These are phyloP conservation scores for Nicotiana undulata DNA, from an alignment of 257 asterid genomes.

Conservation along the genomic window DNA sequence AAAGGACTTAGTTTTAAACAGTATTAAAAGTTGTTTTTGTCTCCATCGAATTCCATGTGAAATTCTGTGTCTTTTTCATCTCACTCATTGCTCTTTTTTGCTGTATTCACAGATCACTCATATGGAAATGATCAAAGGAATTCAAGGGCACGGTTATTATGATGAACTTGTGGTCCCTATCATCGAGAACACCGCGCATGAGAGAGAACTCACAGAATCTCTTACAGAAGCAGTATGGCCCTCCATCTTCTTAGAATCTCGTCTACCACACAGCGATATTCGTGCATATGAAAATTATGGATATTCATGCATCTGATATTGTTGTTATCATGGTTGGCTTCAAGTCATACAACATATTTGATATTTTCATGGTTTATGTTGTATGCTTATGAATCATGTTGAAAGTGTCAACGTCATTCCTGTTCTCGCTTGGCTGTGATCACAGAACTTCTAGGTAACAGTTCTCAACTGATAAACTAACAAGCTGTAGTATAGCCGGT, in stretches of 20 bases:
- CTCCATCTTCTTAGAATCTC: neutral
- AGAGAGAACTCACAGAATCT: conserved; percentile 83
- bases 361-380: neutral
- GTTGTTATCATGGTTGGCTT: neutral
- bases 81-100: neutral
- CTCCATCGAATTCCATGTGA: too few species aligned
- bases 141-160: conserved; percentile 89
- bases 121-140: conserved; percentile 98
- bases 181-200: conserved; percentile 93
- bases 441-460: too few species aligned
- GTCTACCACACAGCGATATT: neutral
- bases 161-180: conserved; percentile 93
- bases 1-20: too few species aligned
- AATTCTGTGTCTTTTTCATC: neutral
- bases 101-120: conserved; percentile 61
- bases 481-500: too few species aligned
- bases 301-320: neutral
- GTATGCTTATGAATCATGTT: neutral
- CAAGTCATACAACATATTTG: neutral
- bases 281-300: neutral
- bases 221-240: conserved; percentile 76
- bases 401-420: neutral
- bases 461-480: too few species aligned
- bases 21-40: too few species aligned
- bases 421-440: too few species aligned